A percentile compares a stretch with the other conserved stretches of the same genome.
Evolutionary conservation across 345 rosid genomes (phyloP).

Genomic region (Eucalyptus cloeziana): DNA sequence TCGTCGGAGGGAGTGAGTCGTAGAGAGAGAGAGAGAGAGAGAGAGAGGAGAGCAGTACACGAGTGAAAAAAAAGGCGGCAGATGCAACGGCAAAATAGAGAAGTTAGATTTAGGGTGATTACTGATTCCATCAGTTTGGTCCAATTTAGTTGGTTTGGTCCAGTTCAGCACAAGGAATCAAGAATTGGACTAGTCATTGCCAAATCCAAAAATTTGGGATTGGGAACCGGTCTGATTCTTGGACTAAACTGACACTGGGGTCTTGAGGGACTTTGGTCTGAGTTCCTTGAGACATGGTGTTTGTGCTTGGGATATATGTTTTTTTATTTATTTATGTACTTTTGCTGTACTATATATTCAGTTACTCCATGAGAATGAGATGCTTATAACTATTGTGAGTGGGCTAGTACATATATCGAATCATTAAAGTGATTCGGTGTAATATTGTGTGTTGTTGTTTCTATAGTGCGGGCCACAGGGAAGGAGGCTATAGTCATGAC

Average conservation of each 20-base stretch:
- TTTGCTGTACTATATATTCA: background rate
- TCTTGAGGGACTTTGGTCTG: background rate
- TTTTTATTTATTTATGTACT: background rate
- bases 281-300: background rate
- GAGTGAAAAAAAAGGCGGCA: no score
- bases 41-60: background rate
- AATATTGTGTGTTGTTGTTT: no score
- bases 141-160: background rate
- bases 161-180: accelerated
- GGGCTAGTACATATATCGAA: background rate
- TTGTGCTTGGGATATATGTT: background rate
- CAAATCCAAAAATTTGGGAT: background rate
- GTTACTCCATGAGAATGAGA: background rate
- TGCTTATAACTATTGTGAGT: no score
- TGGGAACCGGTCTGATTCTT: accelerated
- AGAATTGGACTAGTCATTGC: background rate
- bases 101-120: background rate
- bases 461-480: background rate
- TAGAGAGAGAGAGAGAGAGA: background rate
- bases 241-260: accelerated
- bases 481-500: background rate
- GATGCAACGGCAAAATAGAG: no score
- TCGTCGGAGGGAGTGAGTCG: background rate
- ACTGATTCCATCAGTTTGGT: background rate
- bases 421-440: background rate